These are phyloP conservation scores for Mycena sp. DNA, from an alignment of 1,284 basidiomycete genomes.

Conservation along the genomic window DNA sequence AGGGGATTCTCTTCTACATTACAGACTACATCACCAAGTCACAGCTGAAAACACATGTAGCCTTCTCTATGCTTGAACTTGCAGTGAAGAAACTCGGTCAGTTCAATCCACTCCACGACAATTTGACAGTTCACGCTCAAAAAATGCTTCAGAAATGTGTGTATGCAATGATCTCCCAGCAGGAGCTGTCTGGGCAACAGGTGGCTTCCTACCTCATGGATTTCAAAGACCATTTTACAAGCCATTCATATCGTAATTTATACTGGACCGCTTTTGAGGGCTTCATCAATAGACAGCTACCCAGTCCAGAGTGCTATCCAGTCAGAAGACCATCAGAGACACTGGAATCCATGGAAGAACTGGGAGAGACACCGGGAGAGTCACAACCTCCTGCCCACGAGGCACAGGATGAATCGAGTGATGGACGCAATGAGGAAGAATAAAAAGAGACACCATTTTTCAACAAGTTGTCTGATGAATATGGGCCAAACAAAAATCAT, in stretches of 20 bases:
- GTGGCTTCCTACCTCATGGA: slow-evolving; percentile 47
- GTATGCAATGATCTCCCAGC: slow-evolving; percentile 45
- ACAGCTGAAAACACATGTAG: slow-evolving; percentile 47
- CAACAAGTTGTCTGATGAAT: background rate
- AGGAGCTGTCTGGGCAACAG: slow-evolving; percentile 51
- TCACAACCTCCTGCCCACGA: background rate
- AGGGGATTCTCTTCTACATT: slow-evolving; percentile 52
- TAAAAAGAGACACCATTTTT: too few species aligned
- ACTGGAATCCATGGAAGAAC: background rate
- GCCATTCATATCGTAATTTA: slow-evolving; percentile 42
- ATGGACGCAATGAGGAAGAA: too few species aligned
- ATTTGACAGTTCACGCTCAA: slow-evolving; percentile 35
- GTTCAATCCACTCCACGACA: slow-evolving; percentile 29
- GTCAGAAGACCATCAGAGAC: background rate
- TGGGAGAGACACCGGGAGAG: background rate
- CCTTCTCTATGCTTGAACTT: slow-evolving; percentile 45
- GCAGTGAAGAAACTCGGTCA: slow-evolving; percentile 42
- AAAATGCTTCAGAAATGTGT: slow-evolving; percentile 48
- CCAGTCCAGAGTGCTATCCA: slow-evolving; percentile 30
- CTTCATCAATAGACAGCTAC: slow-evolving; percentile 27
- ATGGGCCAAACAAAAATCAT: background rate
- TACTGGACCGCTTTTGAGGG: slow-evolving; percentile 46
- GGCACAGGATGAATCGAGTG: background rate
- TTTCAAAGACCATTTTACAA: slow-evolving; percentile 48
- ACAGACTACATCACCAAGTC: slow-evolving; percentile 55